Percentiles rank a stretch among this genome's conserved stretches.
Evolutionary conservation across 169 alveolate species (phyloP).

Genomic region (Babesia sp.): DNA sequence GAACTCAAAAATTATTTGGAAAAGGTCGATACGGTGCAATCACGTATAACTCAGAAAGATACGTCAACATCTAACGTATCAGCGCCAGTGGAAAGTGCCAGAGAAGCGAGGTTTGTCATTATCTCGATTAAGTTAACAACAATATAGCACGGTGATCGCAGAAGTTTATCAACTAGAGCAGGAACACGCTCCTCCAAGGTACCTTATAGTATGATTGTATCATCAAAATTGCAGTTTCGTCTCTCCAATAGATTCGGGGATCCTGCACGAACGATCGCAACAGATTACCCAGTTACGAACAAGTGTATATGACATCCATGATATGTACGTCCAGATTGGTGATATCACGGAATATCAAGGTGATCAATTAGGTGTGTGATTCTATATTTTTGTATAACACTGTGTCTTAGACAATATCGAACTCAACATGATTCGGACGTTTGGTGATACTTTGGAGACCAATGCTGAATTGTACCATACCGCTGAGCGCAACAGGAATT

Average conservation of each 20-base stretch:
- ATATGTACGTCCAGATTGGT: slow-evolving; percentile 63
- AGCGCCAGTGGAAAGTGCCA: not conserved
- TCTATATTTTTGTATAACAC: not conserved
- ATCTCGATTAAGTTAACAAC: slow-evolving; percentile 72
- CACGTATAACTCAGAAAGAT: not conserved
- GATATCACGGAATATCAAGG: slow-evolving; percentile 66
- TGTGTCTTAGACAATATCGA: slow-evolving; percentile 48
- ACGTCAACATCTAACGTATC: not conserved
- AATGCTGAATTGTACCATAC: slow-evolving; percentile 12
- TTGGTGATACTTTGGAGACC: slow-evolving; percentile 44
- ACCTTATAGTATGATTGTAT: not conserved
- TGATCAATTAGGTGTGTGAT: slow-evolving; percentile 55
- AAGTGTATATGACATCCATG: slow-evolving; percentile 61
- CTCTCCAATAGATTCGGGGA: slow-evolving; percentile 37
- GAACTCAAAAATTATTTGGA: slow-evolving; percentile 59
- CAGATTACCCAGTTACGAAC: slow-evolving; percentile 46
- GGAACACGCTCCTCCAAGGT: slow-evolving; percentile 10
- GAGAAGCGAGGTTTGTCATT: not conserved
- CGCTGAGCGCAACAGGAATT: slow-evolving; percentile 4
- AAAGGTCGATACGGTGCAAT: slow-evolving; percentile 43
- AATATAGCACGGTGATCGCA: slow-evolving; percentile 81
- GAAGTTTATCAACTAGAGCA: slow-evolving; percentile 60
- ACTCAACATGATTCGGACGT: slow-evolving; percentile 47
- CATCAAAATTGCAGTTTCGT: slow-evolving; percentile 4
- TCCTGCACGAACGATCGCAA: slow-evolving; percentile 60